phyloP scores from a whole-genome alignment of 768 basidiomycete species.

The Mrakia frigida region DNA sequence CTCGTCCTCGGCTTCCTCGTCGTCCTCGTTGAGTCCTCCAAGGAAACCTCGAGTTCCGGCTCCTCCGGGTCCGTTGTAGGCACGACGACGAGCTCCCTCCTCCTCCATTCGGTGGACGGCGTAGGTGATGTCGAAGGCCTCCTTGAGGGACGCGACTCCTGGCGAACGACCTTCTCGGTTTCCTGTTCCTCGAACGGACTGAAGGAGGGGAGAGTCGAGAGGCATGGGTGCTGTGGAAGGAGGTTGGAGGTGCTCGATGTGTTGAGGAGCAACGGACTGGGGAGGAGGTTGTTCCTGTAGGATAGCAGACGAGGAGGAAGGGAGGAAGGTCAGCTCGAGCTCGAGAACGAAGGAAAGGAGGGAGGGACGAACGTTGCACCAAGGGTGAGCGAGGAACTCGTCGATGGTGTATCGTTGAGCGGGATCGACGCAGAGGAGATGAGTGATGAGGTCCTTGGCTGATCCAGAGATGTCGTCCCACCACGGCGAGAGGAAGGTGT shows the following conservation, averaged over 20 bases:
- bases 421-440: slow-evolving; percentile 92
- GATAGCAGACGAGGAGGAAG: slow-evolving; percentile 45
- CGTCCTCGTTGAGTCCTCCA: slow-evolving; percentile 85
- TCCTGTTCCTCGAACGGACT: slow-evolving; percentile 65
- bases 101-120: slow-evolving; percentile 99
- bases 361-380: slow-evolving; percentile 59
- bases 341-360: no score
- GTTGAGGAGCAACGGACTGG: slow-evolving; percentile 14
- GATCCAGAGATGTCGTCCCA: slow-evolving; percentile 90
- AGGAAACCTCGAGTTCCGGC: slow-evolving; percentile 73
- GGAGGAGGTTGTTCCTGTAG: slow-evolving; percentile 17
- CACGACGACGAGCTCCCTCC: slow-evolving; percentile 81
- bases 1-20: slow-evolving; percentile 60
- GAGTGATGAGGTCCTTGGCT: slow-evolving; percentile 94
- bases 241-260: slow-evolving; percentile 21
- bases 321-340: neutral
- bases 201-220: slow-evolving; percentile 85
- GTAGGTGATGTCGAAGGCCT: slow-evolving; percentile 97
- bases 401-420: slow-evolving; percentile 95
- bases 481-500: slow-evolving; percentile 98
- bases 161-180: slow-evolving; percentile 79
- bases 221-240: slow-evolving; percentile 38
- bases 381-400: slow-evolving; percentile 93
- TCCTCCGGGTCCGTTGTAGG: slow-evolving; percentile 71
- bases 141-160: slow-evolving; percentile 85